A percentile compares a stretch with the other conserved stretches of the same genome.
These are phyloP conservation scores for Exsudoporus frostii DNA, from an alignment of 768 basidiomycete species.

Conservation along the genomic window DNA sequence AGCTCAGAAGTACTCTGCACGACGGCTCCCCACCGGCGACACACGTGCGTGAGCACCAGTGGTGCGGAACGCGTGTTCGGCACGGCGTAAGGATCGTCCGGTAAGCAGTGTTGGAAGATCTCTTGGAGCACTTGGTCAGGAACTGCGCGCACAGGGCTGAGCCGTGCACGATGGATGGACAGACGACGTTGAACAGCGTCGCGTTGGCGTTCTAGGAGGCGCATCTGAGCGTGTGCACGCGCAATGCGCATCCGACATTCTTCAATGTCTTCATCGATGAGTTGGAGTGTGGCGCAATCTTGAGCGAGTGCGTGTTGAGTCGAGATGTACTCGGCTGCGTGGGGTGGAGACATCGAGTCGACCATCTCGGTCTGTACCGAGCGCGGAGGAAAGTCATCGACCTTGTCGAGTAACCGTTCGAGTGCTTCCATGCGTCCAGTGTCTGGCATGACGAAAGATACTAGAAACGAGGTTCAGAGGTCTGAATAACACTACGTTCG, in stretches of 20 bases:
- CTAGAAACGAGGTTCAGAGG: not conserved
- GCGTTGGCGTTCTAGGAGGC: slow-evolving; percentile 20
- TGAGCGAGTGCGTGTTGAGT: slow-evolving; percentile 18
- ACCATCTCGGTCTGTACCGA: slow-evolving; percentile 13
- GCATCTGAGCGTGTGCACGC: slow-evolving; percentile 13
- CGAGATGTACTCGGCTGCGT: slow-evolving; percentile 14
- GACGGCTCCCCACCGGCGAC: slow-evolving; percentile 32
- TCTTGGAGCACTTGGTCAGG: slow-evolving; percentile 34
- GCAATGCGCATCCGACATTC: slow-evolving; percentile 17
- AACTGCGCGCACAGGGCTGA: slow-evolving; percentile 28
- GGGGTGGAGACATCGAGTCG: slow-evolving; percentile 24
- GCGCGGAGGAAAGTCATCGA: not conserved
- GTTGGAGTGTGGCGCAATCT: slow-evolving; percentile 15
- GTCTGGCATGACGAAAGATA: slow-evolving; percentile 1
- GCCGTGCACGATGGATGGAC: slow-evolving; percentile 22
- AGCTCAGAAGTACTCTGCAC: slow-evolving; percentile 29
- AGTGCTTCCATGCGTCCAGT: not conserved
- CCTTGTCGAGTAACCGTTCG: not conserved
- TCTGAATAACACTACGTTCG: not conserved
- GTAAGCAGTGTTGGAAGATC: slow-evolving; percentile 29
- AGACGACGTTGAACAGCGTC: slow-evolving; percentile 13
- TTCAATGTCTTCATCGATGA: slow-evolving; percentile 16
- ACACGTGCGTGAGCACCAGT: slow-evolving; percentile 32
- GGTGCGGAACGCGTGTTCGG: slow-evolving; percentile 27
- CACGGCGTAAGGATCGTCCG: slow-evolving; percentile 18